These are phyloP conservation scores for Zizania palustris DNA, from an alignment of 202 grass and related monocot genomes.

Conservation along the genomic window DNA sequence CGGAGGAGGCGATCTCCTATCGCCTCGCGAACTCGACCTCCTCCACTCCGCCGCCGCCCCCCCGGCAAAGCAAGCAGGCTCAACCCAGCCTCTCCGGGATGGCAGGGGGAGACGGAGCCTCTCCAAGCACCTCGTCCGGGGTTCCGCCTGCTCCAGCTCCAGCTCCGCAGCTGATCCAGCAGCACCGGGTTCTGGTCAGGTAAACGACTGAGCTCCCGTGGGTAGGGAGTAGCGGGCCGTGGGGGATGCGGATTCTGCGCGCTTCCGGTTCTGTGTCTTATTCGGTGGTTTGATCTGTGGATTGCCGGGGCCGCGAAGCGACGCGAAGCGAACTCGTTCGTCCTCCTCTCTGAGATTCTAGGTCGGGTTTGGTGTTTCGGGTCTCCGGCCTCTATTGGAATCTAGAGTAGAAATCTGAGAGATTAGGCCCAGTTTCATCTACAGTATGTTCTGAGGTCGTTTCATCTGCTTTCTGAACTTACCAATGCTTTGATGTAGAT, in stretches of 20 bases:
- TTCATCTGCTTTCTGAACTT: neutral
- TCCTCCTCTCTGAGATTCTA: neutral
- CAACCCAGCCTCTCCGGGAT: too few relatives aligned
- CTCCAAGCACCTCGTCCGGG: neutral
- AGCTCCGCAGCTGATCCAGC: neutral
- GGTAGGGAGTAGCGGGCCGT: too few relatives aligned
- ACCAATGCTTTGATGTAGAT: neutral
- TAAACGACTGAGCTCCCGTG: neutral
- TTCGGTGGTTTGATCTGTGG: slow-evolving; percentile 28
- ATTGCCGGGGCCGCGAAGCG: neutral
- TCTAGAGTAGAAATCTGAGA: neutral
- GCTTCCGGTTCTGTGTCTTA: neutral
- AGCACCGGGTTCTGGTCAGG: neutral
- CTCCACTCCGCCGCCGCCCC: too few relatives aligned
- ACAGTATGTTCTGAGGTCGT: neutral
- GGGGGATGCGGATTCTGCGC: neutral
- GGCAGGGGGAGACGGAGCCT: too few relatives aligned
- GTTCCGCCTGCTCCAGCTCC: slow-evolving; percentile 2
- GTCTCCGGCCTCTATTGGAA: neutral
- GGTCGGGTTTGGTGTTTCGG: neutral
- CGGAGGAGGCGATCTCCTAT: neutral
- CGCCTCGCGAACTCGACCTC: too few relatives aligned
- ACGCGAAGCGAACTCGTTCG: neutral
- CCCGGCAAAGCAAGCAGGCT: too few relatives aligned
- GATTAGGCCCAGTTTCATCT: neutral